Evolutionary conservation across 1,139 yeast genomes (phyloP).

Genomic region (Kluyveromyces sp.): DNA sequence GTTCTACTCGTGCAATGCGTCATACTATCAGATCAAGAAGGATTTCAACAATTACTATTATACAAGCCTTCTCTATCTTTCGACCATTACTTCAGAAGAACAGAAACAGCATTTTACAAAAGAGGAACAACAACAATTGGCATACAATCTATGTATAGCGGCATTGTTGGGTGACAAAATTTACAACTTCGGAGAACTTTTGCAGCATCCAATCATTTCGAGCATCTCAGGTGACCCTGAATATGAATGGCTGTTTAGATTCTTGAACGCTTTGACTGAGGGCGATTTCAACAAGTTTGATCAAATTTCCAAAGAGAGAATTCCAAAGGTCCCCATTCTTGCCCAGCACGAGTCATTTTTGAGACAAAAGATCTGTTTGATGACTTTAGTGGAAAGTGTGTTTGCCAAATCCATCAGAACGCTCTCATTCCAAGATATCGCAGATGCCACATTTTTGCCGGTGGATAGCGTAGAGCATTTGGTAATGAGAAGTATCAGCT

Average conservation of each 20-base stretch:
- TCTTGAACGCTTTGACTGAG: slow-evolving; percentile 63
- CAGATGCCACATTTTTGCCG: slow-evolving; percentile 63
- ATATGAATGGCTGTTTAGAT: slow-evolving; percentile 66
- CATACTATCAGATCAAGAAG: slow-evolving; percentile 62
- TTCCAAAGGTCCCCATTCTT: slow-evolving; percentile 52
- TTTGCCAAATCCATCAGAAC: slow-evolving; percentile 72
- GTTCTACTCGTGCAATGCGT: slow-evolving; percentile 74
- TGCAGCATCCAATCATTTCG: slow-evolving; percentile 77
- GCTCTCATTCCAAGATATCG: slow-evolving; percentile 66
- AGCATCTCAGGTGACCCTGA: slow-evolving; percentile 44
- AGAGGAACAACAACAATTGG: slow-evolving; percentile 49
- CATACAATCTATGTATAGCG: slow-evolving; percentile 76
- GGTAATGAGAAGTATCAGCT: slow-evolving; percentile 83
- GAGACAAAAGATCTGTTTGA: slow-evolving; percentile 84
- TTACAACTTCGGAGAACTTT: slow-evolving; percentile 91
- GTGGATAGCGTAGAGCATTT: slow-evolving; percentile 72
- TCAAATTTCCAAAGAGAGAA: slow-evolving; percentile 30
- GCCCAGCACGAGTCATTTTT: slow-evolving; percentile 57
- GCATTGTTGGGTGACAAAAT: slow-evolving; percentile 89
- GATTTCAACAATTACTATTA: slow-evolving; percentile 79
- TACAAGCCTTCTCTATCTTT: slow-evolving; percentile 53
- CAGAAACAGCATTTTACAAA: slow-evolving; percentile 13
- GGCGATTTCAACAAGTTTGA: slow-evolving; percentile 59
- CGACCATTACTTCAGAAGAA: slow-evolving; percentile 46
- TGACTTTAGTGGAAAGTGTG: slow-evolving; percentile 83